A percentile compares a stretch with the other conserved stretches of the same genome.
phyloP scores from a whole-genome alignment of 257 asterid genomes.

The Oldenlandia corymbosa region DNA sequence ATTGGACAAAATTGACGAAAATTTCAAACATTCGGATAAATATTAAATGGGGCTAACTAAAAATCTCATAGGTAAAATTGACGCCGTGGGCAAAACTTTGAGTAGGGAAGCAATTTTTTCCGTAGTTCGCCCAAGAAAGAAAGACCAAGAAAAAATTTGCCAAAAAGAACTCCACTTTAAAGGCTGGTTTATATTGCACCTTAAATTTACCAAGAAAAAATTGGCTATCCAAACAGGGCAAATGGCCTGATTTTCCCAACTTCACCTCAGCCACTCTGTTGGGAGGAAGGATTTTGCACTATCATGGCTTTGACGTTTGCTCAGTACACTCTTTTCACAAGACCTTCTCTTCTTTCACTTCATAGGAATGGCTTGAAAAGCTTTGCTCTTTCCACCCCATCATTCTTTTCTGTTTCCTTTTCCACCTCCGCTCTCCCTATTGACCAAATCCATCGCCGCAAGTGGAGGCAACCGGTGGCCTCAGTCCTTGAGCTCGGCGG shows the following conservation, averaged over 20 bases:
- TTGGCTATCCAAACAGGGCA: slow-evolving; percentile 6
- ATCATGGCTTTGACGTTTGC: slow-evolving; percentile 53
- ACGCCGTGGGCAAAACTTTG: no score
- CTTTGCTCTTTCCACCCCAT: slow-evolving; percentile 26
- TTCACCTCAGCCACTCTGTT: slow-evolving; percentile 5
- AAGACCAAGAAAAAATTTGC: no score
- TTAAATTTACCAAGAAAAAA: background rate
- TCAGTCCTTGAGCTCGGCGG: slow-evolving; percentile 54
- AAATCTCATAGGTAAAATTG: no score
- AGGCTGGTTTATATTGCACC: no score
- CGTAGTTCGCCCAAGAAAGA: no score
- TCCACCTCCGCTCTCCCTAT: slow-evolving; percentile 23
- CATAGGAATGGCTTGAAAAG: slow-evolving; percentile 28
- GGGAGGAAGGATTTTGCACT: background rate
- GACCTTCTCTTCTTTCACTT: slow-evolving; percentile 30
- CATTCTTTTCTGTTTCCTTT: slow-evolving; percentile 32
- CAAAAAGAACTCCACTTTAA: no score
- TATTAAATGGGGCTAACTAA: no score
- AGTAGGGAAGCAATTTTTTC: no score
- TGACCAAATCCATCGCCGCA: slow-evolving; percentile 20
- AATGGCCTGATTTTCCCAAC: background rate
- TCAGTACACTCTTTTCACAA: slow-evolving; percentile 38
- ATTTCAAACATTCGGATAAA: no score
- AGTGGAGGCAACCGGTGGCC: slow-evolving; percentile 37
- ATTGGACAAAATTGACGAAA: no score